phyloP scores from a whole-genome alignment of 306 rosid species.

The Vigna unguiculata region DNA sequence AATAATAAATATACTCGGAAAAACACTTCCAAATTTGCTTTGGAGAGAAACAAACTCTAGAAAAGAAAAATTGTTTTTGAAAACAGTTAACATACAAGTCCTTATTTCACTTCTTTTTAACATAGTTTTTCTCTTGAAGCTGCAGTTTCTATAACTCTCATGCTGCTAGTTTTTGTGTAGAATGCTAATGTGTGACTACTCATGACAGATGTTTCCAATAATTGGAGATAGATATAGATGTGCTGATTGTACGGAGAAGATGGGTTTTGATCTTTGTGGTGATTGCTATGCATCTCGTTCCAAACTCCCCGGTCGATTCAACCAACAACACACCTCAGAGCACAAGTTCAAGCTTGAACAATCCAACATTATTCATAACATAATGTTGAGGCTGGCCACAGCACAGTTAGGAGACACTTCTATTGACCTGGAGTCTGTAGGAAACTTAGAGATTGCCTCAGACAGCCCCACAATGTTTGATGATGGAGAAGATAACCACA shows the following conservation, averaged over 20 bases:
- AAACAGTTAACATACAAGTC: neutral
- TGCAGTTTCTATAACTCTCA: neutral
- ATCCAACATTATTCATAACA: conserved; percentile 22
- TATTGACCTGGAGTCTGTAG: conserved; percentile 39
- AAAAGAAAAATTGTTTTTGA: too few relatives aligned
- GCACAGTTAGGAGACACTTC: conserved; percentile 49
- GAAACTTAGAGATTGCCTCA: conserved; percentile 45
- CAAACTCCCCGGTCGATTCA: conserved; percentile 95
- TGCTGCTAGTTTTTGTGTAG: conserved; percentile 16
- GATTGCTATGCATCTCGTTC: conserved; percentile 67
- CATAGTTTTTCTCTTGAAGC: neutral
- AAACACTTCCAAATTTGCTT: too few relatives aligned
- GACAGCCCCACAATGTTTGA: conserved; percentile 34
- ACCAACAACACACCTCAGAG: conserved; percentile 93
- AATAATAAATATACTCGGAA: too few relatives aligned
- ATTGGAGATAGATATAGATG: conserved; percentile 85
- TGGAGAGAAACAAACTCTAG: too few relatives aligned
- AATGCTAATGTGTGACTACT: conserved; percentile 33
- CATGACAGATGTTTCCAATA: conserved; percentile 72
- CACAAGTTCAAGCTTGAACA: conserved; percentile 65
- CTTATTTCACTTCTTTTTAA: too few relatives aligned
- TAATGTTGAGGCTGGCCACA: conserved; percentile 47
- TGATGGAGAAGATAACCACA: conserved; percentile 50
- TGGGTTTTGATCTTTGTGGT: conserved; percentile 88
- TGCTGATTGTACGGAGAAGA: conserved; percentile 68